Conservation (phyloP, 2,329 filamentous ascomycete genomes). For the Fusarium foetens region DNA sequence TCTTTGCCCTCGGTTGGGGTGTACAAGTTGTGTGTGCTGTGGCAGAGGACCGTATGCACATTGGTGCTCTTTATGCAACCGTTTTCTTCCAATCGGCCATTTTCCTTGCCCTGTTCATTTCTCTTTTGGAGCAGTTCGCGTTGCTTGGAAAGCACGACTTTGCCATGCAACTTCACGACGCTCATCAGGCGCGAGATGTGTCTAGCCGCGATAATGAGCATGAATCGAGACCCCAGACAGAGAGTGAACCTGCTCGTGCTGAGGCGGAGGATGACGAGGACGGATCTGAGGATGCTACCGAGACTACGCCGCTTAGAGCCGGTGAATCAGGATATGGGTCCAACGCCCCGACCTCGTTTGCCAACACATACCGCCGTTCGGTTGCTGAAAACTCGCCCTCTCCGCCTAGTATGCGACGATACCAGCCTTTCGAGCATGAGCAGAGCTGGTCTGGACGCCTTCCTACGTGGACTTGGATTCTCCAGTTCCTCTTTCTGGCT, state of each 20-base stretch:
- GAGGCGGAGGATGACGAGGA: constrained; percentile 24
- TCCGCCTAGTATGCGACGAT: constrained; percentile 37
- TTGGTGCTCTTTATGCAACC: constrained; percentile 82
- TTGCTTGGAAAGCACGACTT: constrained; percentile 78
- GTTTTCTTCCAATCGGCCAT: constrained; percentile 81
- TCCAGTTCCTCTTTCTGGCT: constrained; percentile 84
- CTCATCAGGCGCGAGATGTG: constrained; percentile 56
- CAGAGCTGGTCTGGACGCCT: constrained; percentile 86
- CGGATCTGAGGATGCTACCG: constrained; percentile 54
- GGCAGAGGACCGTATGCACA: constrained; percentile 76
- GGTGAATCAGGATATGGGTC: constrained; percentile 49
- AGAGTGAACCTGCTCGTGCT: constrained; percentile 38
- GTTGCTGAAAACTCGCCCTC: constrained; percentile 47
- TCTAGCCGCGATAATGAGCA: constrained; percentile 43
- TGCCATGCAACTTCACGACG: constrained; percentile 65
- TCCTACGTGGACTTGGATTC: constrained; percentile 85
- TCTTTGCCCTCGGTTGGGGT: constrained; percentile 80
- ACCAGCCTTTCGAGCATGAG: constrained; percentile 71
- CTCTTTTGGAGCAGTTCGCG: constrained; percentile 82
- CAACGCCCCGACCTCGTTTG: constrained; percentile 61
- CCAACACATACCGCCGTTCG: constrained; percentile 65
- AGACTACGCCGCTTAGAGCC: constrained; percentile 64
- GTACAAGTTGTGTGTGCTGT: constrained; percentile 78
- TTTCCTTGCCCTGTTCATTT: constrained; percentile 79
- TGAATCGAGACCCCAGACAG: constrained; percentile 14